Evolutionary conservation across 257 asterid species (phyloP), one percentile per base, ranked within the genome.

Genomic region (Solanum chiquidenum): DNA sequence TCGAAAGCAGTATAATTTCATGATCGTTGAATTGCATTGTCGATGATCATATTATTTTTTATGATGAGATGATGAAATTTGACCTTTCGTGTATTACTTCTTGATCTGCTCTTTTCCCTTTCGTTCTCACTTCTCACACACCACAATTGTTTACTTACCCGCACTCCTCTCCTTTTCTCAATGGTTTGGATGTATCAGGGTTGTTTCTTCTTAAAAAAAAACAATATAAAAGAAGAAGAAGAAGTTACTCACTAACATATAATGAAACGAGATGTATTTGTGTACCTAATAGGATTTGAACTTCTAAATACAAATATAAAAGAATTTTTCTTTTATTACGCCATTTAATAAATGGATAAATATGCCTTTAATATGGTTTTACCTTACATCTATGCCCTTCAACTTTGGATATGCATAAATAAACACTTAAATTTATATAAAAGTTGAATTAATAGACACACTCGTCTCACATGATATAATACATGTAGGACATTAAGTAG

Each of bases 121-220:
- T 37, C 21, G 27, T 37, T 75, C 83, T 75, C 83, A 34, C 27
- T 75, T 75, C 83, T 75, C 83, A 34, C 27, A 18, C 16, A 34
- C 46, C 29, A 73, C 80, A 73, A 34, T 18, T 34, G 79, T 72
- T 72, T 33, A 34, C 82, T 23, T 52, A 25, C 5, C 89, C 91
- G 71, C 31, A 73, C 88, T 88, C 90, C 73, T 85, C 89, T 90
- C 88, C 88, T 88, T 89, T 62, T 85, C 88, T 90, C 88, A 74
- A 49, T 75, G 46, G 55, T 23, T 75, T 38, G 55, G 33, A 23
- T 21, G 6, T 38, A 75, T 35, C 52, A 72, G 23, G 75, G 44
- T 72, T 72, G 79, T 69, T 64, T 11, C 33, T 64, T 4, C 72
- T 55, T 49, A n/a, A 62, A 23, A n/a, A 44, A 44, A 44, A 44